Evolutionary conservation across 805 yeast genomes (phyloP).

Genomic region (Blastobotrys attinorum): DNA sequence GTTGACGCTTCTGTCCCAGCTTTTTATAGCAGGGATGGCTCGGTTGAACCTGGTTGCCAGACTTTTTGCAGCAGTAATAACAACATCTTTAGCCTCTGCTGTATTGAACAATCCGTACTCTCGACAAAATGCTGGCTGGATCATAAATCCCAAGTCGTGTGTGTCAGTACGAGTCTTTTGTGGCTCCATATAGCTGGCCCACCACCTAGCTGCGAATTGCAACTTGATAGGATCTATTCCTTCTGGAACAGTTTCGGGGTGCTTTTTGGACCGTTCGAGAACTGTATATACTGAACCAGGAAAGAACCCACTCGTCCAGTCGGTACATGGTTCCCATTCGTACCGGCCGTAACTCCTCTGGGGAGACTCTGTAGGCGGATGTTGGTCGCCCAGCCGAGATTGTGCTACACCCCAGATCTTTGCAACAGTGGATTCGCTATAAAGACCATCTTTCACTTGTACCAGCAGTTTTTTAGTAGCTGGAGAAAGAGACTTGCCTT

Average conservation of each 20-base stretch:
- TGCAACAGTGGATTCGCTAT: constrained; percentile 8
- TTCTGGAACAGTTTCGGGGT: neutral
- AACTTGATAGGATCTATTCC: neutral
- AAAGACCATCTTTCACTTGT: neutral
- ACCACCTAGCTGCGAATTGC: constrained; percentile 4
- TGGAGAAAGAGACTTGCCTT: too few species aligned
- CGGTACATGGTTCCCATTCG: constrained; percentile 10
- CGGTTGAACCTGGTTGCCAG: constrained; percentile 23
- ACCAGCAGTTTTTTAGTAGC: neutral
- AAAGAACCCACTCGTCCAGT: constrained; percentile 20
- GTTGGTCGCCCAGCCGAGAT: constrained; percentile 10
- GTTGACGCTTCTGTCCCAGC: constrained; percentile 25
- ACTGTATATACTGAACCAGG: constrained; percentile 15
- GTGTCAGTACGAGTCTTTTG: constrained; percentile 21
- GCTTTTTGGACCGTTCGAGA: constrained; percentile 10
- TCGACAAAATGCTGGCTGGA: constrained; percentile 24
- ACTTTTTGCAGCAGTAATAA: constrained; percentile 25
- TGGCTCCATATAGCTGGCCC: constrained; percentile 9
- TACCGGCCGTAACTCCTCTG: neutral
- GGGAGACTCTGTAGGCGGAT: neutral
- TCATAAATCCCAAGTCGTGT: constrained; percentile 28
- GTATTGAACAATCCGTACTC: constrained; percentile 19
- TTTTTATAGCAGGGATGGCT: constrained; percentile 21
- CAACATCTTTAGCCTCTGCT: constrained; percentile 16
- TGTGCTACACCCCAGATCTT: constrained; percentile 14